These are phyloP conservation scores for Crassisporium funariophilum DNA, from an alignment of 768 basidiomycete species.

Conservation along the genomic window DNA sequence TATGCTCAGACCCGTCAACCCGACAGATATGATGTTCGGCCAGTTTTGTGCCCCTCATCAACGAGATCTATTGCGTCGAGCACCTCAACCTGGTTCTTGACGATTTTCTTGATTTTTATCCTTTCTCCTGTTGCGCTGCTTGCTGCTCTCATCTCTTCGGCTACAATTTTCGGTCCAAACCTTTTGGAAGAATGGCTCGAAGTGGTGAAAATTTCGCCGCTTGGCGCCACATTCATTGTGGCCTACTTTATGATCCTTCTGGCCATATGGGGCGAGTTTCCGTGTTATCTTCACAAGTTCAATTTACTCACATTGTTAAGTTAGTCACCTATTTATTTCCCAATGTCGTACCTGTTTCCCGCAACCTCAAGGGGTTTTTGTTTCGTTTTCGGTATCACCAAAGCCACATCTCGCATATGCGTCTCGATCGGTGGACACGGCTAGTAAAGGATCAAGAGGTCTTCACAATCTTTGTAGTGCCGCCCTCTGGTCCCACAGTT, in stretches of 20 bases:
- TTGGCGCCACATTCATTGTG: background rate
- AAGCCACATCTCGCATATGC: background rate
- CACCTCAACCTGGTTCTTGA: background rate
- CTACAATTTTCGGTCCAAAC: background rate
- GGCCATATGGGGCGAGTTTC: background rate
- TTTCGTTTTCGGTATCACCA: background rate
- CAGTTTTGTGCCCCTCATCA: background rate
- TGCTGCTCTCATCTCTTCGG: background rate
- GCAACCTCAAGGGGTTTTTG: background rate
- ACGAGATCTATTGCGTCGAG: background rate
- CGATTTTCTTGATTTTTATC: background rate
- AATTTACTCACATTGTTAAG: background rate
- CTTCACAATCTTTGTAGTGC: background rate
- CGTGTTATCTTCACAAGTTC: background rate
- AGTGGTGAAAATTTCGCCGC: background rate
- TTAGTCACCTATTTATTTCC: background rate
- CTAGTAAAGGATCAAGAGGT: background rate
- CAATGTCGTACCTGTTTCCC: background rate
- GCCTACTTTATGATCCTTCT: background rate
- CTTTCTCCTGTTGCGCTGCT: background rate
- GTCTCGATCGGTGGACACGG: background rate
- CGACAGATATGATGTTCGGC: background rate
- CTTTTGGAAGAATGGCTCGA: background rate
- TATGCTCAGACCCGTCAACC: too few relatives aligned
- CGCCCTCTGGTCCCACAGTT: background rate